These are phyloP conservation scores for Erigeron philadelphicus DNA, from an alignment of 140 eudicot genomes.

Conservation along the genomic window DNA sequence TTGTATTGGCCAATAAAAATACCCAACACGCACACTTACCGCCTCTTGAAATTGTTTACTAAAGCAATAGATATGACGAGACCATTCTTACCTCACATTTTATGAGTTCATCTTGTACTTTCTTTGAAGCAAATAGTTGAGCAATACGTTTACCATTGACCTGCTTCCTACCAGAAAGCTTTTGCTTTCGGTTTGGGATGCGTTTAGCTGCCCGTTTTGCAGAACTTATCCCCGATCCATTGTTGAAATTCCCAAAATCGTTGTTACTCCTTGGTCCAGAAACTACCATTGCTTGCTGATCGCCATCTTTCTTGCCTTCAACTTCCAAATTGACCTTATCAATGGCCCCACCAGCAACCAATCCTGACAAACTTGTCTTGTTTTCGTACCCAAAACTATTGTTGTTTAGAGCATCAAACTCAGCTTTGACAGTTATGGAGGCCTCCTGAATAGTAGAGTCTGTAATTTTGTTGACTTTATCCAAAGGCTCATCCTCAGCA, in stretches of 20 bases:
- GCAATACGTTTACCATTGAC: conserved; percentile 60
- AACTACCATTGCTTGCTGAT: conserved; percentile 27
- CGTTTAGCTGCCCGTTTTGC: conserved; percentile 47
- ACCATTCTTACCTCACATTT: conserved; percentile 53
- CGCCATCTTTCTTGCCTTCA: conserved; percentile 20
- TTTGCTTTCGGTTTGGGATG: conserved; percentile 37
- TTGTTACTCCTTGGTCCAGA: conserved; percentile 33
- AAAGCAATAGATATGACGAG: background rate
- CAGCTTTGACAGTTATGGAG: conserved; percentile 23
- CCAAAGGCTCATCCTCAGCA: conserved; percentile 78
- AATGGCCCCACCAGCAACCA: conserved; percentile 23
- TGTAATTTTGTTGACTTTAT: conserved; percentile 28
- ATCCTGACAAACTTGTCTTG: conserved; percentile 31
- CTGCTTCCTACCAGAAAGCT: conserved; percentile 45
- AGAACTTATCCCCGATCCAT: conserved; percentile 38
- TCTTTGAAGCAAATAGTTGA: conserved; percentile 57
- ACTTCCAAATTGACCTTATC: conserved; percentile 37
- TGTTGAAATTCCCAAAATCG: conserved; percentile 32
- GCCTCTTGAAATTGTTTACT: background rate
- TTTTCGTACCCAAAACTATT: conserved; percentile 26
- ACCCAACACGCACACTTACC: too few species aligned
- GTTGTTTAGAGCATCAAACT: conserved; percentile 21
- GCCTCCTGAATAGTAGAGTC: conserved; percentile 29
- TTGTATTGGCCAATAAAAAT: too few species aligned
- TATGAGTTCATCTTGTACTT: conserved; percentile 66